Percentiles rank a stretch among this genome's conserved stretches.
Conservation (phyloP, 306 rosid species). For the Quercus suber region DNA sequence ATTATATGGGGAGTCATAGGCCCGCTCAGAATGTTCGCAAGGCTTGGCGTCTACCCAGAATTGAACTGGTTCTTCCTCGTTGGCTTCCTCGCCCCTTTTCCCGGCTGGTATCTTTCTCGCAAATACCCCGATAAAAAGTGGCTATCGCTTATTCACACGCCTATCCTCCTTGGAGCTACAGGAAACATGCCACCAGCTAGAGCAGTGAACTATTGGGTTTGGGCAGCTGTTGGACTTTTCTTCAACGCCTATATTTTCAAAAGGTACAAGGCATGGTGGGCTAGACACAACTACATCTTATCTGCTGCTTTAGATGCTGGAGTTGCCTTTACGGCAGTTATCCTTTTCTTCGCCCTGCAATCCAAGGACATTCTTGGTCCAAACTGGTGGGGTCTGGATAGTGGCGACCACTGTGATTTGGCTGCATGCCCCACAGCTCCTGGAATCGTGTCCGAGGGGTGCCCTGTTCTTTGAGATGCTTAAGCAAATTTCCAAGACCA, state of each 20-base stretch:
- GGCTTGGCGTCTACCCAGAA: conserved; percentile 40
- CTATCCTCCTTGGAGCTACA: conserved; percentile 40
- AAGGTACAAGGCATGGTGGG: conserved; percentile 63
- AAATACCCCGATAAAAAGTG: conserved; percentile 47
- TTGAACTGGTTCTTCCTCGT: conserved; percentile 71
- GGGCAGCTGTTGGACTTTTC: conserved; percentile 62
- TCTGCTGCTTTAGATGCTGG: conserved; percentile 81
- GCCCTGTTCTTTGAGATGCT: conserved; percentile 38
- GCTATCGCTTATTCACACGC: conserved; percentile 56
- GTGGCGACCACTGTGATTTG: conserved; percentile 52
- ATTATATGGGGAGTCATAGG: conserved; percentile 82
- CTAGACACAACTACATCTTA: conserved; percentile 58
- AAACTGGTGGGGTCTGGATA: conserved; percentile 57
- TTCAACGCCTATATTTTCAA: conserved; percentile 52
- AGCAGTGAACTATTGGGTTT: conserved; percentile 44
- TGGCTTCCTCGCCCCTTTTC: conserved; percentile 52
- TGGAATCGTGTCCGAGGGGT: conserved; percentile 43
- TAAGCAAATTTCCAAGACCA: neutral
- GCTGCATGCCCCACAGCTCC: conserved; percentile 72
- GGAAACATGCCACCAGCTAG: conserved; percentile 35
- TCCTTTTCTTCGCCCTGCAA: conserved; percentile 58
- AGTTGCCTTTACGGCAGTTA: conserved; percentile 49
- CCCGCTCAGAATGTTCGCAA: conserved; percentile 59
- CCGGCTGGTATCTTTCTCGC: conserved; percentile 42
- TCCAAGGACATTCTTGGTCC: conserved; percentile 36